These are phyloP conservation scores for Primulina eburnea DNA, from an alignment of 257 asterid genomes.

Conservation along the genomic window DNA sequence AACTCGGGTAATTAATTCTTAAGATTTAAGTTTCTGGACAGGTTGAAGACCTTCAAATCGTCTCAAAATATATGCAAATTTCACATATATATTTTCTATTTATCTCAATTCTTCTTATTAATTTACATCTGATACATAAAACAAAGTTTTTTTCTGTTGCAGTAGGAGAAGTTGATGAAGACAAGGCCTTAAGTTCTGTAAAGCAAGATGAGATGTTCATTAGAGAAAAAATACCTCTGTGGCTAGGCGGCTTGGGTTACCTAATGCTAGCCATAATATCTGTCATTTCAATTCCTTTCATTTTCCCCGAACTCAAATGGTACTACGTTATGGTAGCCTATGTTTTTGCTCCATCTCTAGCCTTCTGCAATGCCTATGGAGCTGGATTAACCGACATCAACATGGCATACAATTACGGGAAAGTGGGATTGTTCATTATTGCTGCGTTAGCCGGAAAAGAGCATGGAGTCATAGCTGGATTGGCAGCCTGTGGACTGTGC, in stretches of 20 bases:
- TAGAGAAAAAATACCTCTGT: conserved; percentile 55
- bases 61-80: too few relatives aligned
- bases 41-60: background rate
- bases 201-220: conserved; percentile 42
- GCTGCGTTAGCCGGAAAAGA: conserved; percentile 73
- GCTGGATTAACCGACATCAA: conserved; percentile 77
- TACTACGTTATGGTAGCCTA: conserved; percentile 60
- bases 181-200: conserved; percentile 19
- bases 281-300: conserved; percentile 46
- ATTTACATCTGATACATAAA: too few relatives aligned
- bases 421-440: conserved; percentile 64
- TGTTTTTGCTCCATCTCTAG: conserved; percentile 55
- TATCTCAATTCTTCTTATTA: too few relatives aligned
- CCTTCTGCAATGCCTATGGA: conserved; percentile 84
- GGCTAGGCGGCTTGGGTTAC: conserved; percentile 56
- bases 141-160: background rate
- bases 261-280: conserved; percentile 39
- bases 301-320: conserved; percentile 74
- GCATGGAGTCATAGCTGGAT: conserved; percentile 71
- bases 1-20: conserved; percentile 39
- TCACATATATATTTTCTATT: too few relatives aligned
- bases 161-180: conserved; percentile 27
- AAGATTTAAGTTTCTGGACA: background rate
- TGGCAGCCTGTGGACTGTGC: conserved; percentile 68
- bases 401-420: conserved; percentile 76